A percentile compares a stretch with the other conserved stretches of the same genome.
Conservation (phyloP, 2,329 filamentous ascomycete genomes). For the Penicillium frequentans region DNA sequence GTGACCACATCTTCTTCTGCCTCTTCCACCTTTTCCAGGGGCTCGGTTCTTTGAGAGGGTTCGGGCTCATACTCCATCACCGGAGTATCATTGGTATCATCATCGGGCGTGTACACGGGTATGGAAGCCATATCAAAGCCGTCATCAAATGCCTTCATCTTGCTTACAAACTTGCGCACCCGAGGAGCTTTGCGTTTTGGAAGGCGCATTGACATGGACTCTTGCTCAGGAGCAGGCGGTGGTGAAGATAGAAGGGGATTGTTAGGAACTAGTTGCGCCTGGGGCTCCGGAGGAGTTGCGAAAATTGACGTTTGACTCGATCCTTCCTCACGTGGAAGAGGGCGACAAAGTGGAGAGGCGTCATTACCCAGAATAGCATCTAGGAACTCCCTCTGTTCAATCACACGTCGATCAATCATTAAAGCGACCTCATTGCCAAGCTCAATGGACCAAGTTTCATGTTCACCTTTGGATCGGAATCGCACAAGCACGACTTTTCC, state of each 20-base stretch:
- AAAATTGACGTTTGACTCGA: conserved; percentile 19
- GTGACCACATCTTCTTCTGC: conserved; percentile 63
- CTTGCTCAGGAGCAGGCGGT: background rate
- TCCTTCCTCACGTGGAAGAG: conserved; percentile 58
- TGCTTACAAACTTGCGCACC: conserved; percentile 35
- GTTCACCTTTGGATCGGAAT: conserved; percentile 60
- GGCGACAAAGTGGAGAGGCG: conserved; percentile 67
- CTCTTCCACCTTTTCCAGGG: conserved; percentile 27
- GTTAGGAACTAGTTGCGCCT: background rate
- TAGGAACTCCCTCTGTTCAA: conserved; percentile 88
- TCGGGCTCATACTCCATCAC: conserved; percentile 19
- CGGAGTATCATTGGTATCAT: conserved; percentile 15
- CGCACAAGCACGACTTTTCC: conserved; percentile 75
- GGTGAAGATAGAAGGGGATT: background rate
- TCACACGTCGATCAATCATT: conserved; percentile 74
- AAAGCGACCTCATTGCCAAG: conserved; percentile 70
- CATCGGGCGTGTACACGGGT: conserved; percentile 35
- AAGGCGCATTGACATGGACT: background rate
- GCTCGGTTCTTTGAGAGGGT: conserved; percentile 28
- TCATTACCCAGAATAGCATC: conserved; percentile 85
- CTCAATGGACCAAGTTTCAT: conserved; percentile 66
- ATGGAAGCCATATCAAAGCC: conserved; percentile 50
- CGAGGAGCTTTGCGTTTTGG: conserved; percentile 24
- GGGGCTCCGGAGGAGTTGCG: background rate
- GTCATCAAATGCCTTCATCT: conserved; percentile 74